Conservation (phyloP, 257 asterid species). For the Penstemon barbatus region DNA sequence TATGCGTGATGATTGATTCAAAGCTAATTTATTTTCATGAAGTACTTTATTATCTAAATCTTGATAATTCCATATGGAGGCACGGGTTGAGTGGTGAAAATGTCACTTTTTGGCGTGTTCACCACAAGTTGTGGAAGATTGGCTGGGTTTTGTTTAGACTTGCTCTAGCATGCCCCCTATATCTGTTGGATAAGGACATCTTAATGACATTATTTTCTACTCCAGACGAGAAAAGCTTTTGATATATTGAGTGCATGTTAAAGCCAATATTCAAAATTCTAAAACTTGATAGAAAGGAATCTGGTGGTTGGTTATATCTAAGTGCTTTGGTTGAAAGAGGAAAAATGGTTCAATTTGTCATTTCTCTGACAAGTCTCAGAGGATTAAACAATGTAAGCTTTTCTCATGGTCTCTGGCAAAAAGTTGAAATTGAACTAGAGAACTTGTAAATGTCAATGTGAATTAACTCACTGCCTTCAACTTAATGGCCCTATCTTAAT, state of each 20-base stretch:
- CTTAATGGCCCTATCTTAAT: not conserved
- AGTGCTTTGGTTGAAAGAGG: not conserved
- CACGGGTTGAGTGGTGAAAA: conserved; percentile 6
- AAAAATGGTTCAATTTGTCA: not conserved
- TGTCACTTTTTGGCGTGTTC: conserved; percentile 7
- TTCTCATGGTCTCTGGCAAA: too few relatives aligned
- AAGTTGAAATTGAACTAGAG: not conserved
- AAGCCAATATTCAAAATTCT: not conserved
- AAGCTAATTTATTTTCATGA: conserved; percentile 18
- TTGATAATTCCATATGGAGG: conserved; percentile 6
- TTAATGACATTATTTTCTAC: not conserved
- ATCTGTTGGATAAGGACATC: not conserved
- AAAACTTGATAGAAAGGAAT: not conserved
- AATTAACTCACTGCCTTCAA: not conserved
- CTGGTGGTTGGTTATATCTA: not conserved
- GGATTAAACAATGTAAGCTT: too few relatives aligned
- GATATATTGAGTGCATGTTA: not conserved
- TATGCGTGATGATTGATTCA: conserved; percentile 30
- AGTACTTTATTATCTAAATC: not conserved
- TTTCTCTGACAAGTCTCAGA: not conserved
- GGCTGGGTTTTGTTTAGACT: not conserved
- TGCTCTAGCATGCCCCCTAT: not conserved
- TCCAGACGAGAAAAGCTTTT: not conserved
- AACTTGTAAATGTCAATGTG: not conserved
- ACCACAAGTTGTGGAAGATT: conserved; percentile 1